Base-by-base conservation (phyloP, 768 basidiomycete genomes). In the Rhodotorula taiwanensis region DNA sequence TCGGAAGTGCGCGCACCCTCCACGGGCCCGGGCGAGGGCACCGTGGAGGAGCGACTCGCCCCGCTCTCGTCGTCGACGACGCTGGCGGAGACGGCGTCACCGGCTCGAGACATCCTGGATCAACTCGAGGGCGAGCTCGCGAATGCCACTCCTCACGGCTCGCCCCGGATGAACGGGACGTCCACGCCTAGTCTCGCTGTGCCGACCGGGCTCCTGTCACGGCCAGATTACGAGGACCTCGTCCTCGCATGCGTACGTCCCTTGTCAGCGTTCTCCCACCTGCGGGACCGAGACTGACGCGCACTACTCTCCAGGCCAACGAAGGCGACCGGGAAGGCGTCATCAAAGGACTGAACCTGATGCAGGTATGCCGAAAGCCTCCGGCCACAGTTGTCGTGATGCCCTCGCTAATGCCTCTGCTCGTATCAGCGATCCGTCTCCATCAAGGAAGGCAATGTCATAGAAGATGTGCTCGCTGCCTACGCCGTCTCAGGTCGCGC, bases 191-290 rank as follows among this genome's bases (percentile, higher is more conserved):
- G 14, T 25, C 6, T 6, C 45, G 10, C 8, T 33, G 67, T 83
- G 25, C 79, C 81, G 23, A 70, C 82, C 5, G 77, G 78, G 21
- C 58, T 84, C 15, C 72, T 86, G 25, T 80, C 84, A 0, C 51
- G 75, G 23, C 64, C 74, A 15, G 85, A 88, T 72, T 83, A 81
- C 76, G 76, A 80, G 47, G 80, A 82, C 2, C 75, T 86, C 9
- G 75, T 86, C 5, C 78, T 83, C 21, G 70, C 78, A 52, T 80
- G 77, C 47, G 83, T 84, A 70, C 64, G 82, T 76, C 27, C 41
- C 0, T 13, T 21, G 39, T 23, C 33, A 20, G 33, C 0, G 30
- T 15, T 36, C 20, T 43, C 49, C 20, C n/a, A 59, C 44, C 9
- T 16, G 49, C 27, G 8, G 10, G 13, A 52, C 45, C 13, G 30